phyloP scores from a whole-genome alignment of 805 yeast species.

The Ogataea trehalophila region DNA sequence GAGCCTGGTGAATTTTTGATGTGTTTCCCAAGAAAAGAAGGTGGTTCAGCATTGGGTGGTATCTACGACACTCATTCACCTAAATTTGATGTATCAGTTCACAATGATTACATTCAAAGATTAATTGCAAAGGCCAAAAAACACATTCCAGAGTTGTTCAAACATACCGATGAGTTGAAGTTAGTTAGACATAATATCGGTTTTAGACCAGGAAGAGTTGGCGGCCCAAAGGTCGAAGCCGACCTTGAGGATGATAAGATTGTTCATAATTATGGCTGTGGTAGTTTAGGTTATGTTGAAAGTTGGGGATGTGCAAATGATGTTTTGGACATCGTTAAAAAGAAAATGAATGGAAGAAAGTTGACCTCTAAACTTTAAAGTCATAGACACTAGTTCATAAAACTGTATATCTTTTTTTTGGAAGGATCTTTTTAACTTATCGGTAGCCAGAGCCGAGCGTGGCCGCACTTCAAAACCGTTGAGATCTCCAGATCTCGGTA shows the following conservation, averaged over 20 bases:
- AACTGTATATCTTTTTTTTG: too few relatives aligned
- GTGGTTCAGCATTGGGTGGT: conserved; percentile 64
- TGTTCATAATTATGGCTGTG: conserved; percentile 66
- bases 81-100: conserved; percentile 28
- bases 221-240: conserved; percentile 46
- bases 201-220: conserved; percentile 59
- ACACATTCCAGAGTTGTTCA: conserved; percentile 44
- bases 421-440: too few relatives aligned
- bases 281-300: conserved; percentile 64
- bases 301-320: conserved; percentile 55
- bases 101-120: conserved; percentile 44
- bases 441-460: too few relatives aligned
- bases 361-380: background rate
- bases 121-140: conserved; percentile 38
- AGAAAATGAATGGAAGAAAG: background rate
- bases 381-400: too few relatives aligned
- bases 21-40: conserved; percentile 63
- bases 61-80: conserved; percentile 23
- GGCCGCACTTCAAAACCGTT: too few relatives aligned
- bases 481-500: too few relatives aligned
- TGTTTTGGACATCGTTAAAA: conserved; percentile 28
- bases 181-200: conserved; percentile 56
- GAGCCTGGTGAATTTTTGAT: conserved; percentile 47
- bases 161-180: conserved; percentile 32
- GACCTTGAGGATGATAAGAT: conserved; percentile 25